phyloP scores from a whole-genome alignment of 2,329 filamentous ascomycete genomes.

The Cadophora gregata region DNA sequence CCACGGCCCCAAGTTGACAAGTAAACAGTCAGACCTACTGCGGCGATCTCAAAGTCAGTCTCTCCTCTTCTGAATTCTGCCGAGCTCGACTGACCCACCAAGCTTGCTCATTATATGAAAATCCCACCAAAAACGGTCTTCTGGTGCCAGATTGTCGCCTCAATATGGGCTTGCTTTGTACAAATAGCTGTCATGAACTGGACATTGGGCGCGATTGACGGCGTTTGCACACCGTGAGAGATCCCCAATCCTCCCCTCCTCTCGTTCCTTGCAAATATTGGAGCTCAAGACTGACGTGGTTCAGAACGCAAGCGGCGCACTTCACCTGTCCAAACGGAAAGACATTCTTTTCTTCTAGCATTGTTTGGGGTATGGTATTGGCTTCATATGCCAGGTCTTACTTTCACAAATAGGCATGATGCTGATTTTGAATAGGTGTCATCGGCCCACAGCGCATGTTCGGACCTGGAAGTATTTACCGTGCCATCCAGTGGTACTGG shows the following conservation, averaged over 20 bases:
- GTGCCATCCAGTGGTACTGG: slow-evolving; percentile 73
- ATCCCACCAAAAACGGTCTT: slow-evolving; percentile 31
- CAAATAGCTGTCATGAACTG: slow-evolving; percentile 69
- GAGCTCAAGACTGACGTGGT: not conserved
- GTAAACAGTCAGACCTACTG: slow-evolving; percentile 54
- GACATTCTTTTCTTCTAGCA: slow-evolving; percentile 67
- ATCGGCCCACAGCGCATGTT: slow-evolving; percentile 76
- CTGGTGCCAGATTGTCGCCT: slow-evolving; percentile 57
- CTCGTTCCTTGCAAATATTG: not conserved
- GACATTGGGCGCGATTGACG: slow-evolving; percentile 63
- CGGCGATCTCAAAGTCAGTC: slow-evolving; percentile 29
- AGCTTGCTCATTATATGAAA: slow-evolving; percentile 68
- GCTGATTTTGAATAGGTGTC: slow-evolving; percentile 51
- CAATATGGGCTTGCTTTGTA: slow-evolving; percentile 51
- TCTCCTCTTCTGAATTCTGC: not conserved
- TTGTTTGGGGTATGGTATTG: slow-evolving; percentile 74
- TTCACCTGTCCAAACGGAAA: slow-evolving; percentile 63
- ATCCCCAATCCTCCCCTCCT: slow-evolving; percentile 28
- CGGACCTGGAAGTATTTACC: slow-evolving; percentile 67
- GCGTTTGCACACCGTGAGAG: slow-evolving; percentile 59
- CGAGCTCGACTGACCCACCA: not conserved
- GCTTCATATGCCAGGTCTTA: slow-evolving; percentile 52
- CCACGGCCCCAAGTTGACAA: slow-evolving; percentile 54
- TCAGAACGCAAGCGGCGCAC: slow-evolving; percentile 60
- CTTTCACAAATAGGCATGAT: not conserved